Evolutionary conservation across 352 stramenopile genomes (phyloP), one percentile per base, ranked within the genome.

Genomic region (Thalassiosira mediterranea): DNA sequence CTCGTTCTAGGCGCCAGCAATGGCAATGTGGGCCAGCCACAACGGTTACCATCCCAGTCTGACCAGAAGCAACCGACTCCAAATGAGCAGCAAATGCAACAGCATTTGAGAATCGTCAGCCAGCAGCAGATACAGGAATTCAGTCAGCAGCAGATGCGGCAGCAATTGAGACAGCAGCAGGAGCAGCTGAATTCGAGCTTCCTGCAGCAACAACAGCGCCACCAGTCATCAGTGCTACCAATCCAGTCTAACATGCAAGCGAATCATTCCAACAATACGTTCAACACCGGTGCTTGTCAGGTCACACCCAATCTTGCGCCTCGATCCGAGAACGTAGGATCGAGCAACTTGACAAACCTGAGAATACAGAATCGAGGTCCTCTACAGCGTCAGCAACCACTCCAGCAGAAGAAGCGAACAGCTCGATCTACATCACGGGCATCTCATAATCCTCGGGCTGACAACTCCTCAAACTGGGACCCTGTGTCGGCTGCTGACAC

Each of bases 391-490:
- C 37, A 44, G 37, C 8, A 8, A 15, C 8, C 8, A 15, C 37
- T 15, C 8, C 8, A 15, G 8, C 37, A 15, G 37, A 44, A 44
- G 37, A 44, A 44, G 15, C 37, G 8, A 15, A 8, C 8, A 15
- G 15, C 8, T 8, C 37, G 37, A 8, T 44, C 37, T 15, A 15
- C 37, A 15, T 44, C 37, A 44, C 8, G 8, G 37, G 37, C 4
- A 8, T 71, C 48, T 17, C 61, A 58, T 21, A 61, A 60, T 60
- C 44, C 44, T 19, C 10, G 8, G 8, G 59, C 19, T 1, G 23
- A 37, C 1, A 21, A 23, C 23, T 56, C 26, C 37, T n/a, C n/a
- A n/a, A n/a, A n/a, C n/a, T n/a, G n/a, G n/a, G n/a, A n/a, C n/a
- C n/a, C n/a, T n/a, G 37, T 44, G 37, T 15, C 8, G 15, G 28